Conservation (phyloP, 2,329 filamentous ascomycete genomes). For the Sphaceloma murrayae region DNA sequence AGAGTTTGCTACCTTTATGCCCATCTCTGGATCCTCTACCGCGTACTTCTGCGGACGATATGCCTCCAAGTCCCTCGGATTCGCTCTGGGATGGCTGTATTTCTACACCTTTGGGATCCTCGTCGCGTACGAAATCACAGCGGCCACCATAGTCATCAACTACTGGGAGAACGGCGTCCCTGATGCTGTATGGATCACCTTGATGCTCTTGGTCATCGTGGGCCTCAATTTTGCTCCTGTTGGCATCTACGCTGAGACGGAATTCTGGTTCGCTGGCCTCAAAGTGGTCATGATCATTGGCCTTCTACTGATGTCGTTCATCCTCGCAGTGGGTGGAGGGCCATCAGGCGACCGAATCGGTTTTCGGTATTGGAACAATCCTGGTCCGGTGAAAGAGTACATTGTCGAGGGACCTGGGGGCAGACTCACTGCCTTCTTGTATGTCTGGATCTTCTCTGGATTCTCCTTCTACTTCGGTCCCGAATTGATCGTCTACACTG, state of each 20-base stretch:
- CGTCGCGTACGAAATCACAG: constrained; percentile 32
- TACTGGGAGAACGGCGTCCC: constrained; percentile 35
- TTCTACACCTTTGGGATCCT: constrained; percentile 37
- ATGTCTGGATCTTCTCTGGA: constrained; percentile 47
- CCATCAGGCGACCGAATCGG: constrained; percentile 51
- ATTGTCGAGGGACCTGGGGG: constrained; percentile 25
- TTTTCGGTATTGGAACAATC: constrained; percentile 42
- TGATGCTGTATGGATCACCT: constrained; percentile 31
- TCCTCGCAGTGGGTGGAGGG: constrained; percentile 35
- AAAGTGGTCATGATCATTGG: constrained; percentile 46
- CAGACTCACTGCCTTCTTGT: constrained; percentile 42
- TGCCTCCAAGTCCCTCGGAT: constrained; percentile 38
- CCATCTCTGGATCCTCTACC: constrained; percentile 46
- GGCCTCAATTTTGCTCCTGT: constrained; percentile 43
- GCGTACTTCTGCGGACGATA: constrained; percentile 41
- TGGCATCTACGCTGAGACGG: constrained; percentile 43
- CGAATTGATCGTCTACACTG: constrained; percentile 45
- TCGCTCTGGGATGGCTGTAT: constrained; percentile 41
- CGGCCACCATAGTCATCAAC: constrained; percentile 32
- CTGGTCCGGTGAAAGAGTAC: constrained; percentile 32
- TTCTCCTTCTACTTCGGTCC: constrained; percentile 51
- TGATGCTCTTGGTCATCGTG: constrained; percentile 32
- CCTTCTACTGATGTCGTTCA: constrained; percentile 34
- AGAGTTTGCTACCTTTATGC: constrained; percentile 54
- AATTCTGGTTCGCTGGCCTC: constrained; percentile 45